Base-by-base conservation (phyloP, 352 stramenopile genomes). In the Pythium graminicola region DNA sequence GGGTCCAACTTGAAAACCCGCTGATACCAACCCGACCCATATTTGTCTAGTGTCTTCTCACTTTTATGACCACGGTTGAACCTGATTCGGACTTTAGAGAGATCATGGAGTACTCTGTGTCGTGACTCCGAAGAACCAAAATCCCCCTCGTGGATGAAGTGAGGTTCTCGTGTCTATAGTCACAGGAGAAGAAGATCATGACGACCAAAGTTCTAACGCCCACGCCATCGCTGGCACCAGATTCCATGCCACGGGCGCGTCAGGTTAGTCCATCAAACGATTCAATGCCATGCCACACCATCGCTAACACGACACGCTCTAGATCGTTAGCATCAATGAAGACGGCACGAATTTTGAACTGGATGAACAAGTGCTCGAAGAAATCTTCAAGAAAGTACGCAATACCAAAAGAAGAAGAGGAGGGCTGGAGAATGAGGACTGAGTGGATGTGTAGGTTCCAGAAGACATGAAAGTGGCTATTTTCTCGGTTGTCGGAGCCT, bases 401-500 rank as follows among this genome's bases (percentile, higher is more conserved):
- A n/a, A n/a, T n/a, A n/a, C n/a, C n/a, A n/a, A n/a, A n/a, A n/a
- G n/a, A n/a, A n/a, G n/a, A 31, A 36, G 2, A 26, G 7, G 22
- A 28, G 41, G 26, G 38, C 14, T 44, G 38, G 17, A 9, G 10
- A 14, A 44, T 24, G 17, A 6, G 27, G 31, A 14, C 14, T 42
- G 35, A 16, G 17, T 9, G 13, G 17, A 16, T 22, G 6, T 45
- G 26, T 47, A 85, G 68, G 71, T 79, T 24, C 95, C 89, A 10
- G 75, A 85, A 39, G 86, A 93, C 50, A 98, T 96, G 84, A 98
- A 99, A 70, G 95, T 99, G 9, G 76, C 93, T 19, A 97, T 99
- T 29, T 85, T 99, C 31, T 98, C 88, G 32, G 96, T 99, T 10
- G 96, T 99, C 1, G 97, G 97, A 36, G 96, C 95, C 6, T 99